phyloP scores from a whole-genome alignment of 805 yeast species.

The Candida schatavii region DNA sequence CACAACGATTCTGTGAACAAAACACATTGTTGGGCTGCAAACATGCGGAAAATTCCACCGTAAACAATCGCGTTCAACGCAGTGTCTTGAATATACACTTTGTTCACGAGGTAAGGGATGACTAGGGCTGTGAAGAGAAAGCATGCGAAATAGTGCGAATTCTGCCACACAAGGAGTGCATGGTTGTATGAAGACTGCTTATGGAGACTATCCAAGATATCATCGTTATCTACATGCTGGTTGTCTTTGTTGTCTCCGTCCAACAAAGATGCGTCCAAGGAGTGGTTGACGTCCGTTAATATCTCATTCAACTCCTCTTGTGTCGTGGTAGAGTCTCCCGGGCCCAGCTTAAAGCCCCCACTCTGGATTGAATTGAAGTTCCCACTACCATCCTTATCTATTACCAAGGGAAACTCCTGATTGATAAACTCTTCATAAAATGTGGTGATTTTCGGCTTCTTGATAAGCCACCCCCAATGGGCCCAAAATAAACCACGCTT shows the following conservation, averaged over 20 bases:
- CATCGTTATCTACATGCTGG: conserved; percentile 8
- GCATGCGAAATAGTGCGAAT: conserved; percentile 21
- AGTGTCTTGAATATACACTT: conserved; percentile 27
- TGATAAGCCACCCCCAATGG: conserved; percentile 85
- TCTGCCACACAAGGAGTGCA: conserved; percentile 35
- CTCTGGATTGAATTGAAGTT: background rate
- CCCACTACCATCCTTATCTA: background rate
- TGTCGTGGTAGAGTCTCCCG: background rate
- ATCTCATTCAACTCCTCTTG: conserved; percentile 5
- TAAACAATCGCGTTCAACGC: conserved; percentile 45
- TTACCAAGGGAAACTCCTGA: conserved; percentile 28
- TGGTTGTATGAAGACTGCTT: conserved; percentile 11
- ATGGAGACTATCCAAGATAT: conserved; percentile 10
- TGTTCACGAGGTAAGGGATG: conserved; percentile 28
- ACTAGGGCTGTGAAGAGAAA: conserved; percentile 29
- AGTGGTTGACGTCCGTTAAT: conserved; percentile 5
- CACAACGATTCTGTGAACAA: conserved; percentile 80
- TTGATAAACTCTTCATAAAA: conserved; percentile 35
- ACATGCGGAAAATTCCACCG: conserved; percentile 73
- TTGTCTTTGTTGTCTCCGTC: conserved; percentile 19
- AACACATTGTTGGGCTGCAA: conserved; percentile 75
- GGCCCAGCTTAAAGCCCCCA: conserved; percentile 1
- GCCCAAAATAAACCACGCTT: conserved; percentile 78
- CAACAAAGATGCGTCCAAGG: conserved; percentile 20
- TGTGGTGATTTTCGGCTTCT: conserved; percentile 46